Evolutionary conservation across 106 monocot genomes (phyloP).

Genomic region (Posidonia australis): DNA sequence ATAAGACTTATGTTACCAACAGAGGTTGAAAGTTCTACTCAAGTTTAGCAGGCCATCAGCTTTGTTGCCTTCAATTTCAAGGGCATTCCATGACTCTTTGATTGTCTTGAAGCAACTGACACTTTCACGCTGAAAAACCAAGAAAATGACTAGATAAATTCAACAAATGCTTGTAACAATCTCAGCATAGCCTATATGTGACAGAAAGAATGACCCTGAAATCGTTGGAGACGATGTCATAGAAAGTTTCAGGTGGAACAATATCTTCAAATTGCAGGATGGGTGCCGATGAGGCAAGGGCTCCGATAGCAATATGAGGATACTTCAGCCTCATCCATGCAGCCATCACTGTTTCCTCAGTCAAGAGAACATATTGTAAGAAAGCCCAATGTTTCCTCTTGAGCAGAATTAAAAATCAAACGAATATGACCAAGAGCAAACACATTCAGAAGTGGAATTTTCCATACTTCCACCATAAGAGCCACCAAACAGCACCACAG

Average conservation of each 20-base stretch:
- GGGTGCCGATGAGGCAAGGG: constrained; percentile 91
- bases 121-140: constrained; percentile 64
- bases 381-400: too few relatives aligned
- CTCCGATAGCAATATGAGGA: constrained; percentile 84
- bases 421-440: not conserved
- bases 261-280: constrained; percentile 93
- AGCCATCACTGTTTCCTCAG: constrained; percentile 62
- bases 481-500: constrained; percentile 80
- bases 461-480: constrained; percentile 89
- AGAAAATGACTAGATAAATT: not conserved
- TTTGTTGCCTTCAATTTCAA: constrained; percentile 37
- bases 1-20: constrained; percentile 37
- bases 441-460: not conserved
- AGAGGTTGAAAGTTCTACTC: constrained; percentile 53
- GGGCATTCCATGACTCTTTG: constrained; percentile 69
- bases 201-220: constrained; percentile 41
- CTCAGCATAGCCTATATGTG: not conserved
- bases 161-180: not conserved
- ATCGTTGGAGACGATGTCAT: constrained; percentile 74
- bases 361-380: not conserved
- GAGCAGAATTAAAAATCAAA: not conserved
- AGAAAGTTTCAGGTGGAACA: constrained; percentile 64
- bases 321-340: constrained; percentile 97
- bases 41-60: constrained; percentile 47
- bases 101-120: constrained; percentile 66